Percentiles rank a stretch among this genome's conserved stretches.
Conservation (phyloP, 257 asterid genomes). For the Henckelia pumila region DNA sequence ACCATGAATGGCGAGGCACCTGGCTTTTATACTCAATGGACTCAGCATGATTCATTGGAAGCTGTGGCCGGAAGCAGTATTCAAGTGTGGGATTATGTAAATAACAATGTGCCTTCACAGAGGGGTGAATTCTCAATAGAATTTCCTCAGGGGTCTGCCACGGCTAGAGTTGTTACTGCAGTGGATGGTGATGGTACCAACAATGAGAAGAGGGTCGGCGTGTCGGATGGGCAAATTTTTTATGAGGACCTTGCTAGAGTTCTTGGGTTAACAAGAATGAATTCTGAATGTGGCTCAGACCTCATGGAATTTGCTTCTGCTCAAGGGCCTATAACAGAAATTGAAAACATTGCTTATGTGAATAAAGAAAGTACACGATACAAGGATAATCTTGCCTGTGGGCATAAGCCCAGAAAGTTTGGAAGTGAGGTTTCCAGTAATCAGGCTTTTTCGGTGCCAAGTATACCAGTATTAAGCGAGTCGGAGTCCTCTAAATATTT, state of each 20-base stretch:
- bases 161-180: conserved; percentile 38
- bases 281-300: conserved; percentile 63
- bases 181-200: conserved; percentile 30
- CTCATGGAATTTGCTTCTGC: conserved; percentile 48
- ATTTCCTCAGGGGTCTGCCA: conserved; percentile 49
- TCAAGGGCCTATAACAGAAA: conserved; percentile 42
- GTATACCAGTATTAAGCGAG: conserved; percentile 31
- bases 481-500: conserved; percentile 44
- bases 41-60: conserved; percentile 37
- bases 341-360: conserved; percentile 35
- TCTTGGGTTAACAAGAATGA: conserved; percentile 62
- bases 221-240: conserved; percentile 37
- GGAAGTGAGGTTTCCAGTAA: conserved; percentile 28
- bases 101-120: conserved; percentile 45
- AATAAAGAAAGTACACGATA: conserved; percentile 29
- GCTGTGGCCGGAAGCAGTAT: conserved; percentile 27
- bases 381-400: conserved; percentile 31
- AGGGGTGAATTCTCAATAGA: conserved; percentile 54
- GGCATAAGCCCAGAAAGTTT: conserved; percentile 32
- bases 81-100: conserved; percentile 29
- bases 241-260: conserved; percentile 60
- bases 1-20: conserved; percentile 35
- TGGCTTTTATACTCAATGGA: conserved; percentile 35
- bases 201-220: conserved; percentile 33
- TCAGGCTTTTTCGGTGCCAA: conserved; percentile 28